These are phyloP conservation scores for Massarina eburnea DNA, from an alignment of 2,329 filamentous ascomycete genomes.

Conservation along the genomic window DNA sequence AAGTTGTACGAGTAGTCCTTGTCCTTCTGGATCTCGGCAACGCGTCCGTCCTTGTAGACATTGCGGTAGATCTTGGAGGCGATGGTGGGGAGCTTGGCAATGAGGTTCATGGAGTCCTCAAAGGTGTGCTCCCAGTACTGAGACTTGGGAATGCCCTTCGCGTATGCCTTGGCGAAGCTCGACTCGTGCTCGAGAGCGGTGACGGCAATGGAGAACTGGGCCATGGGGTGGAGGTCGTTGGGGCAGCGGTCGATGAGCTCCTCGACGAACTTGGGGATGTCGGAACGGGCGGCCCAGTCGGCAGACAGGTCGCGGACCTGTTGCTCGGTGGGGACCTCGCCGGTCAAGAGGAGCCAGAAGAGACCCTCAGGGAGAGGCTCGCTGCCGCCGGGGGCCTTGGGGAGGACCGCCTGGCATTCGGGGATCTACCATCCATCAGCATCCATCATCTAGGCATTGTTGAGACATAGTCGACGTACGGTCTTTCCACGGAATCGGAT, in stretches of 20 bases:
- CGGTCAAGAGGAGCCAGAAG: slow-evolving; percentile 99
- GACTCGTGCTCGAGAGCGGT: slow-evolving; percentile 98
- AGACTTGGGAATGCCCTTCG: slow-evolving; percentile 98
- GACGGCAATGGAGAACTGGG: slow-evolving; percentile 97
- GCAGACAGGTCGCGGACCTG: slow-evolving; percentile 98
- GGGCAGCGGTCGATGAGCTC: slow-evolving; percentile 99
- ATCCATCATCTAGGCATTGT: slow-evolving; percentile 7
- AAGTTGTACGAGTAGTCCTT: slow-evolving; percentile 99
- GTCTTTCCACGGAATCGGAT: slow-evolving; percentile 99
- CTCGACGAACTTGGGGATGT: slow-evolving; percentile 96
- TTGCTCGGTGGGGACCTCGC: slow-evolving; percentile 95
- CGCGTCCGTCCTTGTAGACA: slow-evolving; percentile 99
- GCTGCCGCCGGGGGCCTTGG: slow-evolving; percentile 93
- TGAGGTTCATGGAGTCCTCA: slow-evolving; percentile 99
- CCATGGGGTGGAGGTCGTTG: slow-evolving; percentile 98
- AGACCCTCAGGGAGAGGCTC: slow-evolving; percentile 98
- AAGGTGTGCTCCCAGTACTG: slow-evolving; percentile 99
- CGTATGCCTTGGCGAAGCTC: slow-evolving; percentile 96
- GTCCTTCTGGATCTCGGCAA: slow-evolving; percentile 92
- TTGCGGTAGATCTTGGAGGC: slow-evolving; percentile 99
- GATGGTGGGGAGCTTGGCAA: slow-evolving; percentile 98
- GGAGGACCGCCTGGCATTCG: slow-evolving; percentile 95
- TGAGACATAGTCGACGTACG: slow-evolving; percentile 44
- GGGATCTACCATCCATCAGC: slow-evolving; percentile 64
- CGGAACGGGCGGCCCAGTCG: slow-evolving; percentile 97